phyloP scores from a whole-genome alignment of 257 asterid genomes.

The Fraxinus excelsior region DNA sequence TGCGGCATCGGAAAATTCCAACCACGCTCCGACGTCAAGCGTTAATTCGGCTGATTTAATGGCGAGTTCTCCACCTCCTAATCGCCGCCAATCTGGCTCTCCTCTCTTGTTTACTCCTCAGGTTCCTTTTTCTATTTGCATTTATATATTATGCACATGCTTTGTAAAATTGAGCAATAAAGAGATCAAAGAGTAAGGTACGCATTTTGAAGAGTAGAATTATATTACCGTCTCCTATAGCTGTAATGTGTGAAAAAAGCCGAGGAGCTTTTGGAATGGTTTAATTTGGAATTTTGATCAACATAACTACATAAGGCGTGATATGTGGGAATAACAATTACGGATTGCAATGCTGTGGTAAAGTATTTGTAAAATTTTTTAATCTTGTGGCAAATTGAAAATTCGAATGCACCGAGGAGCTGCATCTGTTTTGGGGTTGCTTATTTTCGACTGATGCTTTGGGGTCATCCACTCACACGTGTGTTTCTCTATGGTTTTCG shows the following conservation, averaged over 20 bases:
- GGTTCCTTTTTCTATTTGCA: constrained; percentile 35
- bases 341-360: neutral
- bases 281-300: constrained; percentile 13
- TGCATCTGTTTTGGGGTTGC: neutral
- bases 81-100: constrained; percentile 53
- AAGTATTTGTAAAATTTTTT: neutral
- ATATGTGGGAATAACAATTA: neutral
- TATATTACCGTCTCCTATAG: neutral
- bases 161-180: constrained; percentile 2
- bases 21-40: constrained; percentile 42
- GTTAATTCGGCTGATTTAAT: constrained; percentile 66
- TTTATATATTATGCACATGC: neutral
- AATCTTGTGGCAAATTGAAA: neutral
- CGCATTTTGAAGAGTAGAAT: neutral
- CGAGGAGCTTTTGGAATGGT: neutral
- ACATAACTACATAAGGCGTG: neutral
- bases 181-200: neutral
- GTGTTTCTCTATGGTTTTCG: neutral
- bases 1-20: constrained; percentile 34
- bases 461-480: neutral
- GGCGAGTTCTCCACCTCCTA: constrained; percentile 67
- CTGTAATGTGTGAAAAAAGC: neutral
- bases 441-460: neutral
- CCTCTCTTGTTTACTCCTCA: constrained; percentile 68
- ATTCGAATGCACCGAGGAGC: neutral